Percentiles rank a stretch among this genome's conserved stretches.
Conservation (phyloP, 78 protist species). For the Tieghemostelium lacteum region DNA sequence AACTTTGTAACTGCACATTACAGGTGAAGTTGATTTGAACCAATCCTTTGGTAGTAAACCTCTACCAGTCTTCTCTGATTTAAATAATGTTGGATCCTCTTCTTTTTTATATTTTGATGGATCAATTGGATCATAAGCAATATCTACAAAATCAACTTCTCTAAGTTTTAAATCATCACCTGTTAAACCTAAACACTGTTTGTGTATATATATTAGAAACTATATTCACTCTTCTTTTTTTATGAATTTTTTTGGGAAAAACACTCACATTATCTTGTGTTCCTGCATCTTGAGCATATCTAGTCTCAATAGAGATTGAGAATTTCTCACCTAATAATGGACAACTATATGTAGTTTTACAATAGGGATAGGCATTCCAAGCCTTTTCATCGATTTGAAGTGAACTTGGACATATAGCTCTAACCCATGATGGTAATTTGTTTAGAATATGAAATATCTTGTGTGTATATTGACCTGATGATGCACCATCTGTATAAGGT, state of each 20-base stretch:
- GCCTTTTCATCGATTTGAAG: conserved; percentile 88
- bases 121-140: conserved; percentile 73
- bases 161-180: conserved; percentile 36
- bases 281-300: conserved; percentile 77
- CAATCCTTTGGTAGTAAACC: conserved; percentile 84
- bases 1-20: conserved; percentile 89
- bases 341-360: conserved; percentile 80
- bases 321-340: conserved; percentile 82
- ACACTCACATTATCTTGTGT: conserved; percentile 57
- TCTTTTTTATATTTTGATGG: conserved; percentile 73
- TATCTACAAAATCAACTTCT: conserved; percentile 58
- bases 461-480: conserved; percentile 85
- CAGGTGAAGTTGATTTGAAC: conserved; percentile 59
- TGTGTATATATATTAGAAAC: background rate
- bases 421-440: conserved; percentile 58
- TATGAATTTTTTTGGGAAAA: background rate
- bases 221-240: background rate
- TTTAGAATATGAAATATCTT: conserved; percentile 82
- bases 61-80: conserved; percentile 87
- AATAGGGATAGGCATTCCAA: conserved; percentile 95
- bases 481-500: conserved; percentile 63
- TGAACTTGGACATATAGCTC: conserved; percentile 44
- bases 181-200: conserved; percentile 31
- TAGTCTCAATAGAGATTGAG: conserved; percentile 74
- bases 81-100: conserved; percentile 86